Evolutionary conservation across 768 basidiomycete genomes (phyloP).

Genomic region (Rickenella mellea): DNA sequence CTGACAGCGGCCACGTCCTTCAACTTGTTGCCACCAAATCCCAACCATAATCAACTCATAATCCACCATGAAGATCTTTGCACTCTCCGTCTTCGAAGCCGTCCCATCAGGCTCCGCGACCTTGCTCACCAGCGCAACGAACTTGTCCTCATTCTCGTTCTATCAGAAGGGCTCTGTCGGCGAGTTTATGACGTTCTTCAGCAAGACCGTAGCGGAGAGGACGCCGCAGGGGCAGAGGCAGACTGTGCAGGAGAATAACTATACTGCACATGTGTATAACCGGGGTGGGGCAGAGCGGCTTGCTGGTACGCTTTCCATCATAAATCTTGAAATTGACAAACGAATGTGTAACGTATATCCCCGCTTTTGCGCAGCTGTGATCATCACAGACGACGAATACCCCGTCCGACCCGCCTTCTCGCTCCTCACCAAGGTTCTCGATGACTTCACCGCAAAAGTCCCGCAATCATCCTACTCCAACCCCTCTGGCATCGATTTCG

Average conservation of each 20-base stretch:
- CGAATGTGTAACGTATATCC: too few species aligned
- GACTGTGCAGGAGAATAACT: constrained; percentile 88
- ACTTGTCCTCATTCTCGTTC: constrained; percentile 88
- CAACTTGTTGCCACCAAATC: too few species aligned
- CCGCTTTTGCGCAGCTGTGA: constrained; percentile 62
- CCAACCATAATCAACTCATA: too few species aligned
- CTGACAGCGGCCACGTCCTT: too few species aligned
- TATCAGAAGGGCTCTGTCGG: constrained; percentile 81
- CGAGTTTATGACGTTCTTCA: constrained; percentile 93
- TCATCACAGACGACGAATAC: constrained; percentile 94
- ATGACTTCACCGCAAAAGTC: constrained; percentile 81
- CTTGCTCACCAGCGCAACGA: constrained; percentile 58
- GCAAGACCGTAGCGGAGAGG: constrained; percentile 84
- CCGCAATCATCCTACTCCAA: constrained; percentile 60
- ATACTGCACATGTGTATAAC: constrained; percentile 91
- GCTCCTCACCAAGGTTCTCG: constrained; percentile 82
- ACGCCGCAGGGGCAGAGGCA: constrained; percentile 84
- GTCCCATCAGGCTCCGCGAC: constrained; percentile 56
- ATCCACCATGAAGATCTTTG: constrained; percentile 74
- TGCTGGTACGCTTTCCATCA: constrained; percentile 46
- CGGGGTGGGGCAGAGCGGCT: constrained; percentile 78
- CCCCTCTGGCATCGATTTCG: constrained; percentile 65
- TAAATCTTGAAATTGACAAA: constrained; percentile 5
- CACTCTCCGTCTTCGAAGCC: constrained; percentile 64
- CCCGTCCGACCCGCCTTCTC: constrained; percentile 96